Base-by-base conservation (phyloP, 1,284 basidiomycete genomes). In the Marasmius sp. region DNA sequence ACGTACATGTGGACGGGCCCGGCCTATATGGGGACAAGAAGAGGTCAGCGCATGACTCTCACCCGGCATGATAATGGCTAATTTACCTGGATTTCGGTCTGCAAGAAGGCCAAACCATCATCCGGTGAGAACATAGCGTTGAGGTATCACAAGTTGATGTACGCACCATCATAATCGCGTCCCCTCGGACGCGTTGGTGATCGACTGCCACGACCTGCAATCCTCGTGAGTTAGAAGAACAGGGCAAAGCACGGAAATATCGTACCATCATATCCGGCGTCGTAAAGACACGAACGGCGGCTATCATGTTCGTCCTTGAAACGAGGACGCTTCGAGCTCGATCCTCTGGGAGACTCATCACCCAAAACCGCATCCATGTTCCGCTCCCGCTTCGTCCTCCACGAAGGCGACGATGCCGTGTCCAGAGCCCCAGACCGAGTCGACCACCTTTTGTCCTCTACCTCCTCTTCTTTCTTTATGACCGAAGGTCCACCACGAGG, bases 121-220 rank as follows among this genome's bases (percentile, higher is more conserved):
- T 18, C 5, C 16, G 27, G 16, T 51, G 50, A 37, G 36, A 36
- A 54, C 11, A 11, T 18, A 36, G n/a, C 5, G 34, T 6, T n/a
- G 52, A n/a, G 16, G 52, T 37, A 20, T 47, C 12, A 43, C 16
- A 47, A 4, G n/a, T 8, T 7, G 6, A 47, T 8, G n/a, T 47
- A 20, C 36, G n/a, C 16, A 54, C 52, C 52, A 36, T 54, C 52
- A 54, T 54, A 54, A 33, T 54, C 52, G 34, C 52, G 52, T 18
- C 38, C 38, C 33, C 36, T 20, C 36, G 7, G 38, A 37, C 52
- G 9, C 20, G 18, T 51, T 8, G 45, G 20, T 18, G 45, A 47
- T 1, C 16, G 45, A n/a, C 16, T 18, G 5, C 20, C n/a, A 8
- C 14, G 45, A 20, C 16, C 8, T n/a, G 45, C 16, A 14, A 10